These are phyloP conservation scores for Cryptosporidium meleagridis DNA, from an alignment of 169 alveolate genomes.

Conservation along the genomic window DNA sequence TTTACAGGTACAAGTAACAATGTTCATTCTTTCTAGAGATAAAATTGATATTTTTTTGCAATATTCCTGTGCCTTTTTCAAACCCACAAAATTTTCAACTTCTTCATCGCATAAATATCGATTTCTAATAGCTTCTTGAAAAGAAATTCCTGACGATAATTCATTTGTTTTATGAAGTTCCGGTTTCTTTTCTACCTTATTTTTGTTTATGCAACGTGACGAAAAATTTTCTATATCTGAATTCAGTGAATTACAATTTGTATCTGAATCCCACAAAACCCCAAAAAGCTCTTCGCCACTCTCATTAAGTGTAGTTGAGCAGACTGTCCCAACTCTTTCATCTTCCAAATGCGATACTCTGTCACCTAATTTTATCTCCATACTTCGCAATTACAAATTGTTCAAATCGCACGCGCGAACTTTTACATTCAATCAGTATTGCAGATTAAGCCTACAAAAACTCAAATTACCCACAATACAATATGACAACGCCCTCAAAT, in stretches of 20 bases:
- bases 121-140: constrained; percentile 48
- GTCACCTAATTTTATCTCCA: constrained; percentile 4
- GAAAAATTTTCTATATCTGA: neutral
- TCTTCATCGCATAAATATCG: constrained; percentile 40
- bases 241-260: neutral
- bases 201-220: neutral
- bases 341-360: neutral
- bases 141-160: constrained; percentile 46
- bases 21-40: constrained; percentile 51
- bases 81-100: constrained; percentile 20
- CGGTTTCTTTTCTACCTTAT: neutral
- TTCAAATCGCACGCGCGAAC: neutral
- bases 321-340: constrained; percentile 21
- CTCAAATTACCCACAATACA: neutral
- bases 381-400: neutral
- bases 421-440: neutral
- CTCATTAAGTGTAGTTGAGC: neutral
- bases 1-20: constrained; percentile 20
- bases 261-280: constrained; percentile 13
- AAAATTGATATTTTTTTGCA: constrained; percentile 20
- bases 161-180: neutral
- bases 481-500: neutral
- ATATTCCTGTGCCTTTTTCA: constrained; percentile 28
- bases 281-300: neutral
- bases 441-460: neutral